Evolutionary conservation across 148 eudicot genomes (phyloP).

Genomic region (Simmondsia chinensis): DNA sequence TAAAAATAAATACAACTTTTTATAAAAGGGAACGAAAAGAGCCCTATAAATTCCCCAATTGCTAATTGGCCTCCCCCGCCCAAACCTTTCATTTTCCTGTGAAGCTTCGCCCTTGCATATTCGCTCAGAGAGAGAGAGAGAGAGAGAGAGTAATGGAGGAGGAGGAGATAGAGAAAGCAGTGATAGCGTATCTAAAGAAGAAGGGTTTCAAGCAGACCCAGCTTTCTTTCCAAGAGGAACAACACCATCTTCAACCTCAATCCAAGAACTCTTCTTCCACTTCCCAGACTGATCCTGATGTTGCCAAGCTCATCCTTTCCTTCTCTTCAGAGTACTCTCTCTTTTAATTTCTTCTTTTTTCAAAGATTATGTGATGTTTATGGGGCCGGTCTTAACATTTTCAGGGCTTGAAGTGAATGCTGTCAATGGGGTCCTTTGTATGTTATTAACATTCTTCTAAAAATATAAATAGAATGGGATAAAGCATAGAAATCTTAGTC

Average conservation of each 20-base stretch:
- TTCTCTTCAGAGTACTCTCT: constrained; percentile 40
- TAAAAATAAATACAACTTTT: too few species aligned
- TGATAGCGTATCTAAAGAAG: constrained; percentile 70
- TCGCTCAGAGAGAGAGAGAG: constrained; percentile 3
- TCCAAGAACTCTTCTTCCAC: constrained; percentile 31
- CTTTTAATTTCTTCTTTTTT: constrained; percentile 4
- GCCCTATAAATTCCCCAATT: too few species aligned
- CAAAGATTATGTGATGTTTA: background rate
- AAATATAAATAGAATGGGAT: too few species aligned
- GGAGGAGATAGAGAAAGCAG: constrained; percentile 72
- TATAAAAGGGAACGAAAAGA: too few species aligned
- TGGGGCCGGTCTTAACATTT: too few species aligned
- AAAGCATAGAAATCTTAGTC: too few species aligned
- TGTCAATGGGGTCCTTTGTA: too few species aligned
- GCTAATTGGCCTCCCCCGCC: too few species aligned
- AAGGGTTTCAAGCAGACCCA: constrained; percentile 82
- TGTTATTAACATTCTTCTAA: too few species aligned
- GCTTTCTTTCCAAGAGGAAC: constrained; percentile 72
- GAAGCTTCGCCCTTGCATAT: too few species aligned
- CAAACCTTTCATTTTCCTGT: too few species aligned
- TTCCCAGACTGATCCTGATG: constrained; percentile 54
- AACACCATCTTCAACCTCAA: constrained; percentile 28
- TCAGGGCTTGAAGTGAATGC: too few species aligned
- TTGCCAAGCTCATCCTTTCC: constrained; percentile 52
- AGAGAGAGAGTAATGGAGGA: constrained; percentile 43